Evolutionary conservation across 495 filamentous ascomycete genomes (phyloP), one percentile per base, ranked within the genome.

Genomic region (Articulospora tetracladia): DNA sequence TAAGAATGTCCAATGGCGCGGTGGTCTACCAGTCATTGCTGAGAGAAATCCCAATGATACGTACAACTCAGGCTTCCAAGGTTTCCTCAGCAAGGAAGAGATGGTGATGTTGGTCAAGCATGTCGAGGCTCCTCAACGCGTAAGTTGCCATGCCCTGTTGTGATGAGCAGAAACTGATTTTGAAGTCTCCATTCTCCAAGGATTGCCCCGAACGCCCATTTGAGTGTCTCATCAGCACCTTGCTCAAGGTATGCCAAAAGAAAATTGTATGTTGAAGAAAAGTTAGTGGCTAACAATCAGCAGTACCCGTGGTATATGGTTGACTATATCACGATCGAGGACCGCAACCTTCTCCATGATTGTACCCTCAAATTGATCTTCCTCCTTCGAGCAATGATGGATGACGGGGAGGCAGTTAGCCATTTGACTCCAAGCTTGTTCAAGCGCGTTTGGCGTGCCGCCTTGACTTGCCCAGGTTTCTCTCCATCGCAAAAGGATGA

Each of bases 151-250:
- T 41, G 23, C 60, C 49, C 3, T 52, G 23, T 34, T 49, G 7
- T 26, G 11, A 12, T 17, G 13, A 55, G 3, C 32, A 20, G 50
- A 57, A 36, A 58, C 69, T 32, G 71, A 49, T 11, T n/a, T 48
- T 13, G 23, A 53, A 91, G 87, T 86, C 85, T 47, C 79, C 80
- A 0, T 92, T 85, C 65, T 77, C 82, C 3, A 73, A 71, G 27
- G 81, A 86, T 56, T 88, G 84, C 58, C 83, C 83, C 6, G 85
- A 92, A 72, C 86, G 90, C 1, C 81, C 85, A 11, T 93, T 83
- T 62, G 90, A 94, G 74, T 86, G 79, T 39, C 78, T 90, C 67
- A 88, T 91, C 62, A 89, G 83, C 62, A 90, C 85, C 0, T 73
- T 94, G 53, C 80, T 81, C 66, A 94, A 93, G 77, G 77, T 87